Conservation (phyloP, 2,329 filamentous ascomycete genomes). For the Aspergillus carbonarius region DNA sequence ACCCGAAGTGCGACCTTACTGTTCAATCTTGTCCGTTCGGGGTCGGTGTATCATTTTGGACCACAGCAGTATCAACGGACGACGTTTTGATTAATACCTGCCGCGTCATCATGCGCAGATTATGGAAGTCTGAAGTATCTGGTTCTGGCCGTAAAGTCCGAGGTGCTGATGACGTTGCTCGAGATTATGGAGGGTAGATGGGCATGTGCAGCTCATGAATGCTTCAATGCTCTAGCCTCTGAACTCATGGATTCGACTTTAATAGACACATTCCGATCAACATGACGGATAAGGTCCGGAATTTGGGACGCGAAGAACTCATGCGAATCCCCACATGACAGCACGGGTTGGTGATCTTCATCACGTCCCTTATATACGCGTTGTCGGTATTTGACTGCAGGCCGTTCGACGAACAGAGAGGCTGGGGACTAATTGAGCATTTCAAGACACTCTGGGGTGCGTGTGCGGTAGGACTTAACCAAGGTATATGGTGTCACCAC, state of each 20-base stretch:
- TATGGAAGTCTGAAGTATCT: background rate
- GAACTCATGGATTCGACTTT: background rate
- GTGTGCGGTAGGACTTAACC: too few species aligned
- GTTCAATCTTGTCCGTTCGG: too few species aligned
- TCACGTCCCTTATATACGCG: background rate
- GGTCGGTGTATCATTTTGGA: too few species aligned
- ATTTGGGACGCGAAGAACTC: background rate
- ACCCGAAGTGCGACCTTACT: too few species aligned
- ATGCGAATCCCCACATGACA: background rate
- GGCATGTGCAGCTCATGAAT: background rate
- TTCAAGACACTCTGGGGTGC: too few species aligned
- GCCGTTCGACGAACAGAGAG: too few species aligned
- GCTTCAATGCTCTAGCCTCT: background rate
- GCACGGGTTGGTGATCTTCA: too few species aligned
- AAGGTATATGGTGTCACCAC: too few species aligned
- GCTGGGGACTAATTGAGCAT: too few species aligned
- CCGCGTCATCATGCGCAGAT: background rate
- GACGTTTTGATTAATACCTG: background rate
- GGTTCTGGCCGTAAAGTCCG: background rate
- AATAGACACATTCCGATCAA: background rate
- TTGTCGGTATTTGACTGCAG: background rate
- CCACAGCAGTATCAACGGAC: background rate
- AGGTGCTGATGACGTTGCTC: background rate
- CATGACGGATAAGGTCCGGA: background rate
- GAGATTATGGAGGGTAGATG: background rate